phyloP scores from a whole-genome alignment of 2,329 filamentous ascomycete species.

The Aureobasidium sp. region DNA sequence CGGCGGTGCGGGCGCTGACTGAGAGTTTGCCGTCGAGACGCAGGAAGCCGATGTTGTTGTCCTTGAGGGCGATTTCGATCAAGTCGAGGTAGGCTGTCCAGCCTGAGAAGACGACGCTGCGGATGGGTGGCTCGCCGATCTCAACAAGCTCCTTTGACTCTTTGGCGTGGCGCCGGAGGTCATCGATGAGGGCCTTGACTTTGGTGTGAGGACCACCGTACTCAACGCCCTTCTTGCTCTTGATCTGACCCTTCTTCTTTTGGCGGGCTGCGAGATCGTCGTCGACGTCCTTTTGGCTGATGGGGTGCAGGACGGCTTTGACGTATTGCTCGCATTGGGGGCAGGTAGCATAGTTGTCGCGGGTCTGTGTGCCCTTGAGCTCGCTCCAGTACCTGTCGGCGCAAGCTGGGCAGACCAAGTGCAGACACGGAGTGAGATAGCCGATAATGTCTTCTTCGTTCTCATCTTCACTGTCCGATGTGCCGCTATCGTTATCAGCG shows the following conservation, averaged over 20 bases:
- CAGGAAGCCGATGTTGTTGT: constrained; percentile 57
- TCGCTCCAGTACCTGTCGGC: constrained; percentile 51
- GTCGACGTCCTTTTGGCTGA: constrained; percentile 50
- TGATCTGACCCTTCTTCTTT: constrained; percentile 24
- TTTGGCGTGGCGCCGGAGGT: constrained; percentile 56
- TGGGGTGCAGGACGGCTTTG: constrained; percentile 55
- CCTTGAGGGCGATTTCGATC: constrained; percentile 70
- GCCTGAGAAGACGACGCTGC: constrained; percentile 80
- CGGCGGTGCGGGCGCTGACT: constrained; percentile 61
- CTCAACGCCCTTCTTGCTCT: constrained; percentile 51
- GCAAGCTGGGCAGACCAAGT: constrained; percentile 72
- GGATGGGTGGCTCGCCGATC: constrained; percentile 59
- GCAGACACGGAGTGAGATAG: constrained; percentile 78
- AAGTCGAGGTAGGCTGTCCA: constrained; percentile 94
- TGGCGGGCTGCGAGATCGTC: constrained; percentile 44
- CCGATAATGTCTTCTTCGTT: constrained; percentile 54
- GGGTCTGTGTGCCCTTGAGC: constrained; percentile 31
- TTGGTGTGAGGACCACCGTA: constrained; percentile 90
- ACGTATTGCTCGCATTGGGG: constrained; percentile 59
- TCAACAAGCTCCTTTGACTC: constrained; percentile 53
- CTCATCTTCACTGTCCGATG: constrained; percentile 39
- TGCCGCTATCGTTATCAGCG: constrained; percentile 33
- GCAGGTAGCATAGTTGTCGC: constrained; percentile 49
- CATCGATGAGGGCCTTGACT: constrained; percentile 70
- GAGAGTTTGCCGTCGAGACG: constrained; percentile 90